phyloP scores from a whole-genome alignment of 2,329 filamentous ascomycete species.

The Hyphodiscus sp. region DNA sequence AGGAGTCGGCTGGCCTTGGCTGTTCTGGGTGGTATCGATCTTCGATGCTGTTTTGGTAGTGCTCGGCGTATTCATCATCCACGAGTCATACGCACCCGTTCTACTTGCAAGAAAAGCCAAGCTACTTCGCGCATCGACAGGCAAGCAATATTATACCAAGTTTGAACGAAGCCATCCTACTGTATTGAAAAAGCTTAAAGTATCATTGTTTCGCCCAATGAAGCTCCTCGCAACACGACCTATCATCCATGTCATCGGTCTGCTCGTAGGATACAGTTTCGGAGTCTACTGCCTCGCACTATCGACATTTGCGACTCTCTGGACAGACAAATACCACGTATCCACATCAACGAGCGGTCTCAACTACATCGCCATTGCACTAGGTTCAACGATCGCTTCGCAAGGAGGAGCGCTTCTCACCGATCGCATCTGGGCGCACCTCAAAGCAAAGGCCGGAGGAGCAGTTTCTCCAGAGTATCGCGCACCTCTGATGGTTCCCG shows the following conservation, averaged over 20 bases:
- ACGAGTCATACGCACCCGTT: conserved; percentile 42
- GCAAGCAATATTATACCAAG: too few relatives aligned
- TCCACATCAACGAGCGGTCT: conserved; percentile 46
- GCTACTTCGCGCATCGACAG: too few relatives aligned
- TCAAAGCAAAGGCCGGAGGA: neutral
- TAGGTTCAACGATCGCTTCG: conserved; percentile 35
- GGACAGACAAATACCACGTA: conserved; percentile 46
- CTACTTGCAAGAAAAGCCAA: conserved; percentile 30
- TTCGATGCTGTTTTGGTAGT: conserved; percentile 34
- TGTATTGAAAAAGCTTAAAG: too few relatives aligned
- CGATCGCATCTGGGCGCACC: conserved; percentile 16
- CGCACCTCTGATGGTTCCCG: too few relatives aligned
- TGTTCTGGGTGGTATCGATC: conserved; percentile 42
- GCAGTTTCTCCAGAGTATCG: neutral
- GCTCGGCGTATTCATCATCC: conserved; percentile 41
- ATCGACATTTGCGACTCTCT: conserved; percentile 52
- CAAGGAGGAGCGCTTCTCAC: conserved; percentile 21
- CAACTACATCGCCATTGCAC: conserved; percentile 42
- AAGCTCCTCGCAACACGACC: too few relatives aligned
- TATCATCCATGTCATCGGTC: too few relatives aligned
- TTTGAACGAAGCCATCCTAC: too few relatives aligned
- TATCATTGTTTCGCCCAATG: too few relatives aligned
- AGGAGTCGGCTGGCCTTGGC: conserved; percentile 44
- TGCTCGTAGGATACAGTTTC: conserved; percentile 38
- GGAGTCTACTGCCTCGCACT: conserved; percentile 47